Evolutionary conservation across 345 rosid genomes (phyloP).

Genomic region (Acer negundo): DNA sequence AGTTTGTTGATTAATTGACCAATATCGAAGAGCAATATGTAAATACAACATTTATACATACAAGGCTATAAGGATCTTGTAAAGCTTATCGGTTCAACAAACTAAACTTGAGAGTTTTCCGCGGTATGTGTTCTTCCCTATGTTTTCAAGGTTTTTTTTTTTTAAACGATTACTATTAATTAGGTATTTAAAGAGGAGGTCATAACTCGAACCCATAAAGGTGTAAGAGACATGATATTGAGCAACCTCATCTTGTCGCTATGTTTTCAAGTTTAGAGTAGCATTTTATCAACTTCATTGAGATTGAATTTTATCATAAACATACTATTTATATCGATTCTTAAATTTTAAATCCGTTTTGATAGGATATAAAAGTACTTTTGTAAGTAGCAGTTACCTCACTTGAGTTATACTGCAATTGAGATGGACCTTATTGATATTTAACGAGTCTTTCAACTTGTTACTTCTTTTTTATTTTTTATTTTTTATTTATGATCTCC

Average conservation of each 20-base stretch:
- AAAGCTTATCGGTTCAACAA: conserved; percentile 1
- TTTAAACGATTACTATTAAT: too few relatives aligned
- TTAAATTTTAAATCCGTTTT: background rate
- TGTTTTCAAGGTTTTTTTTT: background rate
- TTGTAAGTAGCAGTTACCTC: background rate
- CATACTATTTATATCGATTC: background rate
- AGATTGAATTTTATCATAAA: background rate
- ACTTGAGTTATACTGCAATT: too few relatives aligned
- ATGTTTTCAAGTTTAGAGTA: too few relatives aligned
- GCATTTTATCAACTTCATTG: background rate
- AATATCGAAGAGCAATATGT: conserved; percentile 28
- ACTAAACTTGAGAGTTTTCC: background rate
- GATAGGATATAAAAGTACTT: background rate
- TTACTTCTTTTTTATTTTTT: too few relatives aligned
- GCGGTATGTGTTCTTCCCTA: conserved; percentile 8
- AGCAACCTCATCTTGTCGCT: too few relatives aligned
- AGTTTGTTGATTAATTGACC: conserved; percentile 14
- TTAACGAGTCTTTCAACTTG: too few relatives aligned
- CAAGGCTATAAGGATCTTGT: conserved; percentile 24
- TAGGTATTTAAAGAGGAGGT: too few relatives aligned
- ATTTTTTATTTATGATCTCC: too few relatives aligned
- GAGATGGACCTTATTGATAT: too few relatives aligned
- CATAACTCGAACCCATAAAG: too few relatives aligned
- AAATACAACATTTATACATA: conserved; percentile 30
- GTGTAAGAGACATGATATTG: too few relatives aligned